Percentiles rank a stretch among this genome's conserved stretches.
Evolutionary conservation across 1,139 yeast species (phyloP).

Genomic region (Diutina rugosa): DNA sequence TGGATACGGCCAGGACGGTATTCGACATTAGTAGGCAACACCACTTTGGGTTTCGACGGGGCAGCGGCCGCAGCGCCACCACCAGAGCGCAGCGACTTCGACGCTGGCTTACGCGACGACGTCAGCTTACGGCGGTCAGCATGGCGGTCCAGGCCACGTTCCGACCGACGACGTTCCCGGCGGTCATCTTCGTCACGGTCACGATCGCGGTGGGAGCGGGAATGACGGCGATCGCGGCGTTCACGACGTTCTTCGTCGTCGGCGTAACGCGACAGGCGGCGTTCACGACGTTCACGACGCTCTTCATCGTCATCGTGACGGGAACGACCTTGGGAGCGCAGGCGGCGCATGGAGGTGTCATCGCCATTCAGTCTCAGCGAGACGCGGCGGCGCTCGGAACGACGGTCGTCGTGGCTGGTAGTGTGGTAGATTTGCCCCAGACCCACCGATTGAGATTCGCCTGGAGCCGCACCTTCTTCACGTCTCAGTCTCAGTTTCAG

Average conservation of each 20-base stretch:
- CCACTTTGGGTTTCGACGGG: background rate
- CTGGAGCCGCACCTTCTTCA: background rate
- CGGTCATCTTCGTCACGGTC: background rate
- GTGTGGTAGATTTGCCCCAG: background rate
- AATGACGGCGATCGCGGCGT: background rate
- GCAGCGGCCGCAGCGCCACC: background rate
- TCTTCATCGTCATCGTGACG: background rate
- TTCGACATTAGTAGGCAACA: background rate
- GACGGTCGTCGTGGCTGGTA: background rate
- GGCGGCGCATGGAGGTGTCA: background rate
- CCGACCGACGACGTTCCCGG: background rate
- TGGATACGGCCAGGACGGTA: slow-evolving; percentile 40
- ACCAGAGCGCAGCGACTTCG: background rate
- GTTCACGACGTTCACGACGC: background rate
- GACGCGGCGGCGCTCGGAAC: background rate
- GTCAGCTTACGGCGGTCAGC: background rate
- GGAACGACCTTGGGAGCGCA: background rate
- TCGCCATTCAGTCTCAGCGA: background rate
- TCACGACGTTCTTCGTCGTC: background rate
- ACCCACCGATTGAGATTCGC: background rate
- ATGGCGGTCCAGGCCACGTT: background rate
- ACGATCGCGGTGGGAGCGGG: background rate
- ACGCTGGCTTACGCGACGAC: background rate
- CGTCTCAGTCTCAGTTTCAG: background rate
- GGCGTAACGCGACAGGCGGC: background rate